Base-by-base conservation (phyloP, 2,329 filamentous ascomycete species). In the Cercospora beticola region DNA sequence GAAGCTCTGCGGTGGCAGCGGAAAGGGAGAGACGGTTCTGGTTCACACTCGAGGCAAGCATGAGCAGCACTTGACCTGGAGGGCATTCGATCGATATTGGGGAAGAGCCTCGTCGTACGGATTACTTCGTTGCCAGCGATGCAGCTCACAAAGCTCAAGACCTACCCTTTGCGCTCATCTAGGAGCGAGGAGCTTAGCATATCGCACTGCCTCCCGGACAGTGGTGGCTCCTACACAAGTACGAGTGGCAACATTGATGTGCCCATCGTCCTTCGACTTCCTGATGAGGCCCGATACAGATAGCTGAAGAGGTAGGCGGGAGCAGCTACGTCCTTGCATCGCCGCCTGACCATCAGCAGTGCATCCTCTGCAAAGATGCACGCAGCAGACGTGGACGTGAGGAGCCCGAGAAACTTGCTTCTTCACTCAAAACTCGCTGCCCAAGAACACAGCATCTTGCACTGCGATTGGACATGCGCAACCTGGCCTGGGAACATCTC, bases 171-270 rank as follows among this genome's bases (percentile, higher is more conserved):
- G 16, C 28, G 31, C 65, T 43, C 64, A 16, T 49, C 10, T 2
- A 23, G n/a, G 30, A 65, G 67, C 58, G 66, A 54, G 66, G 68
- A 70, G 68, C 68, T 70, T 46, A 65, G 68, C 68, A 68, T 70
- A n/a, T 26, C 60, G 49, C 66, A 66, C 57, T 54, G 68, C 62
- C 65, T 52, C 65, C 68, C 62, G 56, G 62, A 67, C 65, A 56
- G 62, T 65, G 63, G 68, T 66, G 68, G 63, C 68, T 70, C 66
- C 66, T 49, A 61, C 58, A 70, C 49, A 56, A 26, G 23, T 4
- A 56, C 6, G 21, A 8, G 49, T 14, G 12, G 12, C 49, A 28
- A 7, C 23, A 4, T 23, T 12, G 49, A 9, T 52, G 49, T 36
- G 33, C 49, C 9, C 18, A 12, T 26, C 49, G 21, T 52, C 21